phyloP scores from a whole-genome alignment of 2,329 filamentous ascomycete species.

The Penicillium digitatum region DNA sequence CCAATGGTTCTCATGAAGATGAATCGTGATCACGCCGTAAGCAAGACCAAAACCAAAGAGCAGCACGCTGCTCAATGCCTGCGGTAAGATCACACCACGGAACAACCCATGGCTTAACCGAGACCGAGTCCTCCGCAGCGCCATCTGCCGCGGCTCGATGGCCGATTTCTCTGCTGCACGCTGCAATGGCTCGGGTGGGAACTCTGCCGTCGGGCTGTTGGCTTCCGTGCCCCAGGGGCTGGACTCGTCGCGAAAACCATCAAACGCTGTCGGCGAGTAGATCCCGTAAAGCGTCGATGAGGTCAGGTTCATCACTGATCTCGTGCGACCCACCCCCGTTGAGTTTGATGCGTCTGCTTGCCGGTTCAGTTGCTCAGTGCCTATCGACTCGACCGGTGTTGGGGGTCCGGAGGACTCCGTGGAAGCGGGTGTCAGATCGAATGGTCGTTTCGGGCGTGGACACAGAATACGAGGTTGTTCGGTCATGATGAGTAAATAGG shows the following conservation, averaged over 20 bases:
- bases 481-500: slow-evolving; percentile 25
- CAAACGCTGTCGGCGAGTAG: slow-evolving; percentile 66
- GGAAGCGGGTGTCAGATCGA: slow-evolving; percentile 55
- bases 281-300: slow-evolving; percentile 88
- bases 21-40: slow-evolving; percentile 77
- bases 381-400: slow-evolving; percentile 38
- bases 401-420: slow-evolving; percentile 42
- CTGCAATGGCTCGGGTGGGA: slow-evolving; percentile 29
- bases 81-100: slow-evolving; percentile 49
- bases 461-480: slow-evolving; percentile 56
- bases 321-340: slow-evolving; percentile 59
- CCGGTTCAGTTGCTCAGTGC: slow-evolving; percentile 34
- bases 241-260: slow-evolving; percentile 54
- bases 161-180: slow-evolving; percentile 37
- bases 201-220: slow-evolving; percentile 58
- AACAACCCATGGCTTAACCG: slow-evolving; percentile 38
- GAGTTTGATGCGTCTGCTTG: slow-evolving; percentile 33
- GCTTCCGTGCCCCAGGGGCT: slow-evolving; percentile 78
- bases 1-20: slow-evolving; percentile 66
- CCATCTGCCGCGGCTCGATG: slow-evolving; percentile 25
- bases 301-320: slow-evolving; percentile 80
- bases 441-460: slow-evolving; percentile 68
- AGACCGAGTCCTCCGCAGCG: slow-evolving; percentile 33
- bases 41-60: slow-evolving; percentile 75
- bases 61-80: slow-evolving; percentile 57